phyloP scores from a whole-genome alignment of 73 alveolate genomes.

The Tetrahymena malaccensis region DNA sequence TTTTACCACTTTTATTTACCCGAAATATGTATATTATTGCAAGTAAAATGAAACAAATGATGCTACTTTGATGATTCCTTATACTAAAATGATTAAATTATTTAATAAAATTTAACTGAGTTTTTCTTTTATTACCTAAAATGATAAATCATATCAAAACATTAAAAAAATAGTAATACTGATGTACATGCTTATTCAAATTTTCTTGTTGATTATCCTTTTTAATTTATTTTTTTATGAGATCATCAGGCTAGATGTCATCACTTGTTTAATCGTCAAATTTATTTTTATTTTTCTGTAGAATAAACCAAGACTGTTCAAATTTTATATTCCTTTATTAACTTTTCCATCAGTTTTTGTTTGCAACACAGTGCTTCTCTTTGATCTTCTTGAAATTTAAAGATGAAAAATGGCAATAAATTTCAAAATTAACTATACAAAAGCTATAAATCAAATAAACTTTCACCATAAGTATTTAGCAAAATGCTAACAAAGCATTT shows the following conservation, averaged over 20 bases:
- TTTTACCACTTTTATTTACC: background rate
- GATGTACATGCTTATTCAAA: background rate
- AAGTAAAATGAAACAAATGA: background rate
- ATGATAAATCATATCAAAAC: background rate
- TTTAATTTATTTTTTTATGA: background rate
- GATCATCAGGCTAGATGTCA: background rate
- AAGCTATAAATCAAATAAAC: too few species aligned
- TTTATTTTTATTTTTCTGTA: background rate
- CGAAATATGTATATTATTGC: background rate
- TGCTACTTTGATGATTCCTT: background rate
- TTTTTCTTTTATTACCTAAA: background rate
- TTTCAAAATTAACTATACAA: too few species aligned
- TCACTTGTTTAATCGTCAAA: background rate
- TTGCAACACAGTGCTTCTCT: background rate
- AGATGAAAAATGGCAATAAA: background rate
- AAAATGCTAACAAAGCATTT: too few species aligned
- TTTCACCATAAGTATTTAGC: too few species aligned
- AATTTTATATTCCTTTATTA: background rate
- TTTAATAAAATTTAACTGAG: background rate
- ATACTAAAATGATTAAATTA: background rate
- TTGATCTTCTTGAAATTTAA: background rate
- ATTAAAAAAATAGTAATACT: background rate
- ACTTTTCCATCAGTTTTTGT: background rate
- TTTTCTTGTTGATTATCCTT: background rate
- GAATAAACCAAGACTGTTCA: background rate